phyloP scores from a whole-genome alignment of 2,329 filamentous ascomycete species.

The Aureobasidium vineae region DNA sequence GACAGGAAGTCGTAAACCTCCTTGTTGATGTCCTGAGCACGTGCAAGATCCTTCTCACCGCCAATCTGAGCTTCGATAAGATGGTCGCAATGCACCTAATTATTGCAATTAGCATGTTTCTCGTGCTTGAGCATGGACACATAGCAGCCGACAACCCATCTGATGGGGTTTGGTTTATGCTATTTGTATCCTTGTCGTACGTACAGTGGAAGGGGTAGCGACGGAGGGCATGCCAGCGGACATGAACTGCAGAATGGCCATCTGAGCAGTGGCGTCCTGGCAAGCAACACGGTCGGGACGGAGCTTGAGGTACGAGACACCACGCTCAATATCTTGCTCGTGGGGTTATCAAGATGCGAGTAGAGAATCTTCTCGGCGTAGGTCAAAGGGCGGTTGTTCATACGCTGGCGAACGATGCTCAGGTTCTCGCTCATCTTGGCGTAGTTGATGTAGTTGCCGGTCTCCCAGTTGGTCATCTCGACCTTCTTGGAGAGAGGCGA shows the following conservation, averaged over 20 bases:
- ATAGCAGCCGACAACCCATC: no score
- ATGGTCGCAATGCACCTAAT: conserved; percentile 68
- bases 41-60: conserved; percentile 86
- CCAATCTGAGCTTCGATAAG: conserved; percentile 97
- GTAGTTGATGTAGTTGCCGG: conserved; percentile 98
- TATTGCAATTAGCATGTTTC: not conserved
- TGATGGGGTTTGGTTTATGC: no score
- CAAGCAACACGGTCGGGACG: conserved; percentile 97
- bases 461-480: conserved; percentile 95
- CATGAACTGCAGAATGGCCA: conserved; percentile 99
- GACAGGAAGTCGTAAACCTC: conserved; percentile 98
- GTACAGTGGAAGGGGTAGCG: conserved; percentile 90
- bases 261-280: conserved; percentile 99
- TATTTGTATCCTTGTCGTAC: no score
- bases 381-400: conserved; percentile 93
- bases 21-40: conserved; percentile 93
- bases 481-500: conserved; percentile 91
- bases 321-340: conserved; percentile 93
- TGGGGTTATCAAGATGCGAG: conserved; percentile 96
- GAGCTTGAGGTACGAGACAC: conserved; percentile 92
- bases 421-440: conserved; percentile 99
- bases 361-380: conserved; percentile 91
- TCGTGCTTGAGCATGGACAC: no score
- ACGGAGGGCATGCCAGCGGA: conserved; percentile 94
- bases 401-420: conserved; percentile 77